phyloP scores from a whole-genome alignment of 306 rosid species.

The Sicyos edulis region DNA sequence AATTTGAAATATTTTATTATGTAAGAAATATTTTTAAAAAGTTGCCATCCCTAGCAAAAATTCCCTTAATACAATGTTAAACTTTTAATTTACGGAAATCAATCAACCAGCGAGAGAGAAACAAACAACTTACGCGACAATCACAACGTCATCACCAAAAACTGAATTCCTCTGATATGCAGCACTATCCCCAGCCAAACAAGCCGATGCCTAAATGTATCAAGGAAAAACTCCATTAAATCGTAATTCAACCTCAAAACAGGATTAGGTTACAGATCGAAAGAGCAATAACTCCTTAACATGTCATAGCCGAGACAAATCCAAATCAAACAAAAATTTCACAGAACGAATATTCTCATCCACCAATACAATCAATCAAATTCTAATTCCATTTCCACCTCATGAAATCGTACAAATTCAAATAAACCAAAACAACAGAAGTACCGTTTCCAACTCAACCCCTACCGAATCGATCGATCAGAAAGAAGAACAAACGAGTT shows the following conservation, averaged over 20 bases:
- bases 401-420: not conserved
- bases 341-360: not conserved
- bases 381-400: not conserved
- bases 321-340: not conserved
- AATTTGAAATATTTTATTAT: no score
- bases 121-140: conserved; percentile 73
- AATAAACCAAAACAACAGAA: not conserved
- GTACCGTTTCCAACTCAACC: not conserved
- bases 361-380: not conserved
- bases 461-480: not conserved
- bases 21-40: no score
- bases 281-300: not conserved
- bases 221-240: not conserved
- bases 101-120: not conserved
- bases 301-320: not conserved
- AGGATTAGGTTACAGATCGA: not conserved
- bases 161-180: conserved; percentile 64
- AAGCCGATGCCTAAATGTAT: conserved; percentile 55
- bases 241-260: not conserved
- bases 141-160: conserved; percentile 84
- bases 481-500: not conserved
- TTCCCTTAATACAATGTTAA: not conserved
- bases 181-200: conserved; percentile 88
- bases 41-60: no score
- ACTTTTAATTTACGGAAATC: not conserved